Conservation (phyloP, 23 red algal genomes). For the Gracilaria vermiculophylla region DNA sequence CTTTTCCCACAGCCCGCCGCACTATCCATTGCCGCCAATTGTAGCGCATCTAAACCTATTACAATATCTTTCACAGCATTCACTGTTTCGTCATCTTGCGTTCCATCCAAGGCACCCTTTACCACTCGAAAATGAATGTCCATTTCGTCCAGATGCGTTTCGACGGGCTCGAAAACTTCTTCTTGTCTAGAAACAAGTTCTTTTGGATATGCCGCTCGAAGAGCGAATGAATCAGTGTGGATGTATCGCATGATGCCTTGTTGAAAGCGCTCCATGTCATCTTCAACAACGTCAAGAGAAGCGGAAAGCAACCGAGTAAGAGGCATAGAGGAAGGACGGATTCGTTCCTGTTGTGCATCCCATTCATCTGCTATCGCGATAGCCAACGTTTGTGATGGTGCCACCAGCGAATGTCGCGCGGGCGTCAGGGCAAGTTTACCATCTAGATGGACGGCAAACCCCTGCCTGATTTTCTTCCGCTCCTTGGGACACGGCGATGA, state of each 20-base stretch:
- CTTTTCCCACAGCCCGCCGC: constrained; percentile 51
- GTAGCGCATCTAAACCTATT: constrained; percentile 34
- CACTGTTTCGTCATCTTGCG: constrained; percentile 16
- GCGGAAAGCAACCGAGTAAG: constrained; percentile 61
- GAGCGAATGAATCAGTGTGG: constrained; percentile 62
- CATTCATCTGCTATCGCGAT: constrained; percentile 84
- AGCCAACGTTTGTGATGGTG: constrained; percentile 43
- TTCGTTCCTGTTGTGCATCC: constrained; percentile 64
- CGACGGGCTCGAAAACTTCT: constrained; percentile 49
- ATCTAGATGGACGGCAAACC: constrained; percentile 65
- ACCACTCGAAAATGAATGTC: constrained; percentile 27
- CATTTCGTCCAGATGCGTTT: constrained; percentile 6
- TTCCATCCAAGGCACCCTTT: constrained; percentile 14
- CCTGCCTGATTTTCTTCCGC: not conserved
- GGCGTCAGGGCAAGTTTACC: constrained; percentile 60
- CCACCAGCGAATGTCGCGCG: constrained; percentile 29
- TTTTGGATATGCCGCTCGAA: constrained; percentile 58
- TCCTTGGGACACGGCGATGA: not conserved
- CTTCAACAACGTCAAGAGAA: constrained; percentile 51
- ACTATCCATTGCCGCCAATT: constrained; percentile 66
- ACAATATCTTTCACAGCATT: constrained; percentile 9
- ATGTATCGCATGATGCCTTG: constrained; percentile 41
- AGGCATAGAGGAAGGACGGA: constrained; percentile 80
- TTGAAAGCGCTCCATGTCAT: constrained; percentile 34
- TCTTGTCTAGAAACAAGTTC: constrained; percentile 64